Evolutionary conservation across 2,329 filamentous ascomycete genomes (phyloP).

Genomic region (Shiraia bambusicola): DNA sequence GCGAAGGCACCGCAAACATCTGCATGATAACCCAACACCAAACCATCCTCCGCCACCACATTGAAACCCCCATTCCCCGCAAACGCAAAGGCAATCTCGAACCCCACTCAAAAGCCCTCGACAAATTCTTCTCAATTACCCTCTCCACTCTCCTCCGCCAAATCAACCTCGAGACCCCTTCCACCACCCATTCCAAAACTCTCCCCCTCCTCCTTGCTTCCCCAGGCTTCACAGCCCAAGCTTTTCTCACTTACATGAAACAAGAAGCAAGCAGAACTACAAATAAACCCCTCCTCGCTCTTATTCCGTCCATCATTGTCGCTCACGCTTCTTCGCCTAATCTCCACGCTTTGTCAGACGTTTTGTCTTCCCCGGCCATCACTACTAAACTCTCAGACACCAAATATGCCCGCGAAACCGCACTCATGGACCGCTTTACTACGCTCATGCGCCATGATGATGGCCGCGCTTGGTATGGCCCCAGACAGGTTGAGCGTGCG

Average conservation of each 20-base stretch:
- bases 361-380: slow-evolving; percentile 79
- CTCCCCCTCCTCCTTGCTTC: slow-evolving; percentile 78
- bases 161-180: slow-evolving; percentile 63
- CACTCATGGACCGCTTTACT: slow-evolving; percentile 81
- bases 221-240: slow-evolving; percentile 81
- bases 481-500: slow-evolving; percentile 76
- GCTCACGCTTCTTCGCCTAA: slow-evolving; percentile 86
- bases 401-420: slow-evolving; percentile 82
- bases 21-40: slow-evolving; percentile 80
- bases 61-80: slow-evolving; percentile 68
- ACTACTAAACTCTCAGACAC: slow-evolving; percentile 77
- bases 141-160: slow-evolving; percentile 74
- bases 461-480: slow-evolving; percentile 87
- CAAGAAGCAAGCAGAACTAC: slow-evolving; percentile 62
- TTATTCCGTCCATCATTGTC: slow-evolving; percentile 65
- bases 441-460: slow-evolving; percentile 79
- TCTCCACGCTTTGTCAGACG: slow-evolving; percentile 82
- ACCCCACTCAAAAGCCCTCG: slow-evolving; percentile 70
- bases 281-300: slow-evolving; percentile 69
- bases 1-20: slow-evolving; percentile 81
- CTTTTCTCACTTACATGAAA: slow-evolving; percentile 76
- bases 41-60: slow-evolving; percentile 69
- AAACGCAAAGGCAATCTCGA: slow-evolving; percentile 63
- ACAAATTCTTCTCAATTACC: slow-evolving; percentile 75
- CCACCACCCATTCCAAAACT: slow-evolving; percentile 42